These are phyloP conservation scores for Biancaea sappan DNA, from an alignment of 306 rosid genomes.

Conservation along the genomic window DNA sequence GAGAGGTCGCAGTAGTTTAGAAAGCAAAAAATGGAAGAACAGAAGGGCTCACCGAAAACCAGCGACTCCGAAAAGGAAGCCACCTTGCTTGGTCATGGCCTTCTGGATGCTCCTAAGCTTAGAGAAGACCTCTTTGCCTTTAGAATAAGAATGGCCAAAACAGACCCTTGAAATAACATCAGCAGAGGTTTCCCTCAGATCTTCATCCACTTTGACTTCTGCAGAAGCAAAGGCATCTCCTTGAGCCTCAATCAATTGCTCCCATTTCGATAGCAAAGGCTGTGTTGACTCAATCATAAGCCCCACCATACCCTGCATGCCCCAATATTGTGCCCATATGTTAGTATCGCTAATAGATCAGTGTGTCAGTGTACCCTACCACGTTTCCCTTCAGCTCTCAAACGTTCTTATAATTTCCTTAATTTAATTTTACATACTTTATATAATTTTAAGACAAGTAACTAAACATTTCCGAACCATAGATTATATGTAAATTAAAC, in stretches of 20 bases:
- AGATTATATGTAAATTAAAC: too few relatives aligned
- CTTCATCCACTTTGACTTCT: slow-evolving; percentile 71
- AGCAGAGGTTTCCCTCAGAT: slow-evolving; percentile 69
- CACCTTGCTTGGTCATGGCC: slow-evolving; percentile 50
- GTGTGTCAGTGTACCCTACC: background rate
- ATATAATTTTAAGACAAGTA: too few relatives aligned
- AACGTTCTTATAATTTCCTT: too few relatives aligned
- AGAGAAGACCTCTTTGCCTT: slow-evolving; percentile 73
- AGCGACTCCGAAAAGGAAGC: slow-evolving; percentile 61
- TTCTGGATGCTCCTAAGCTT: slow-evolving; percentile 78
- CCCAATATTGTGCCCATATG: too few relatives aligned
- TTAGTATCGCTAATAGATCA: too few relatives aligned
- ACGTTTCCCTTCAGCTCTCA: background rate
- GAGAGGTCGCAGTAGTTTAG: too few relatives aligned
- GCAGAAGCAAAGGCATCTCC: slow-evolving; percentile 38
- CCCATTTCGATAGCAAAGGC: slow-evolving; percentile 67
- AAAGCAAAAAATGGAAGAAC: too few relatives aligned
- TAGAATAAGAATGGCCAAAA: slow-evolving; percentile 78
- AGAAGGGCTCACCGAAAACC: slow-evolving; percentile 49
- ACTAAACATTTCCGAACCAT: too few relatives aligned
- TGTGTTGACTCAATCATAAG: slow-evolving; percentile 70
- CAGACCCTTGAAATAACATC: slow-evolving; percentile 92
- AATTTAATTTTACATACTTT: too few relatives aligned
- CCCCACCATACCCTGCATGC: slow-evolving; percentile 90
- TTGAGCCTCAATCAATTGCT: slow-evolving; percentile 45